These are phyloP conservation scores for Sporobolus alterniflorus DNA, from an alignment of 202 grass and related monocot genomes.

Conservation along the genomic window DNA sequence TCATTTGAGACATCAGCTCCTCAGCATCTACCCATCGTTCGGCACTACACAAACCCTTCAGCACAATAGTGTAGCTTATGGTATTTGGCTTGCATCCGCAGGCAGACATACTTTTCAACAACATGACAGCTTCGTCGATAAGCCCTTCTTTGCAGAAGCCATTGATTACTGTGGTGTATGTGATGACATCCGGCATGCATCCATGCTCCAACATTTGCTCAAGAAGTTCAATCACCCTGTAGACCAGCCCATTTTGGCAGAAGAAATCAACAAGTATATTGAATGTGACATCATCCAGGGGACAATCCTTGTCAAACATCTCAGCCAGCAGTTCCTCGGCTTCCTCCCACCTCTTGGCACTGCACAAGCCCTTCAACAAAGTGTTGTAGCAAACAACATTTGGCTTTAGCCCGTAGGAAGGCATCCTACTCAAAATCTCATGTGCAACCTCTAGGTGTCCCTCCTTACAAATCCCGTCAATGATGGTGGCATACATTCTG, in stretches of 20 bases:
- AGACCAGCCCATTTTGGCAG: constrained; percentile 47
- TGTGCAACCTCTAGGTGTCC: constrained; percentile 59
- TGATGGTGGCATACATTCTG: constrained; percentile 61
- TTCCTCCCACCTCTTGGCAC: constrained; percentile 34
- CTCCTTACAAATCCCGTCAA: constrained; percentile 70
- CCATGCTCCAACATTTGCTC: constrained; percentile 64
- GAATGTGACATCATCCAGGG: constrained; percentile 47
- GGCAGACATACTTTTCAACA: constrained; percentile 56
- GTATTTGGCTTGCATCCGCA: constrained; percentile 73
- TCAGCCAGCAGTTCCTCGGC: constrained; percentile 37
- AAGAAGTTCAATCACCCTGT: constrained; percentile 50
- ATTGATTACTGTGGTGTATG: constrained; percentile 70
- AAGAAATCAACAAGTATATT: constrained; percentile 62
- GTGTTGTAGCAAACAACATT: constrained; percentile 71
- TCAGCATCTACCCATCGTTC: constrained; percentile 48
- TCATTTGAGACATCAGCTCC: constrained; percentile 51
- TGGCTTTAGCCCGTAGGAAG: constrained; percentile 59
- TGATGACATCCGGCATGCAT: constrained; percentile 66
- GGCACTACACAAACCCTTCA: constrained; percentile 44
- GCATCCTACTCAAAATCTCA: constrained; percentile 63
- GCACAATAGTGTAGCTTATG: constrained; percentile 63
- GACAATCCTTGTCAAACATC: constrained; percentile 51
- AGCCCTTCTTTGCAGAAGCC: constrained; percentile 74
- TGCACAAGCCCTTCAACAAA: constrained; percentile 50
- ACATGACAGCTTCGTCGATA: constrained; percentile 64